phyloP scores from a whole-genome alignment of 768 basidiomycete species.

The Porphyrellus cyaneotinctus region DNA sequence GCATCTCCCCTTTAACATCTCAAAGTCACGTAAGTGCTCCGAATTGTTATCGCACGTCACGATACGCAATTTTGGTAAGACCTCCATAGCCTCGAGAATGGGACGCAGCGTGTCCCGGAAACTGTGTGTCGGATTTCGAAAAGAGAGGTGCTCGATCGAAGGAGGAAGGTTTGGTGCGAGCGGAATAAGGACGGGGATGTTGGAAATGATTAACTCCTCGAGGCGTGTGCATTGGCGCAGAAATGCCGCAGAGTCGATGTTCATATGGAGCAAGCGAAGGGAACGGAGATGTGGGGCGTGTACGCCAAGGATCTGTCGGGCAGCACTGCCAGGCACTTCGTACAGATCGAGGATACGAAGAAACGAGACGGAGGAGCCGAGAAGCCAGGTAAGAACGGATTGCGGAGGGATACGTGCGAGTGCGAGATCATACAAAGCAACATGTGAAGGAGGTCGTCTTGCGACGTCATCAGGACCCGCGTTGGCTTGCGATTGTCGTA shows the following conservation, averaged over 20 bases:
- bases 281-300: slow-evolving; percentile 39
- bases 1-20: slow-evolving; percentile 27
- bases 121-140: slow-evolving; percentile 30
- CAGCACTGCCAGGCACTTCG: slow-evolving; percentile 30
- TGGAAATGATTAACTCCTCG: slow-evolving; percentile 38
- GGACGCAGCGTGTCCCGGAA: slow-evolving; percentile 23
- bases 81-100: slow-evolving; percentile 31
- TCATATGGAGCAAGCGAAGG: slow-evolving; percentile 39
- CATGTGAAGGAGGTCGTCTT: slow-evolving; percentile 9
- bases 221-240: slow-evolving; percentile 36
- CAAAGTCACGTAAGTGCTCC: slow-evolving; percentile 18
- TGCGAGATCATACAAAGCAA: slow-evolving; percentile 39
- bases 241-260: slow-evolving; percentile 29
- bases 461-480: background rate
- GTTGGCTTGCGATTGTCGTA: slow-evolving; percentile 1
- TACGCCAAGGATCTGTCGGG: slow-evolving; percentile 23
- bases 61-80: slow-evolving; percentile 33
- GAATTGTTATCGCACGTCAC: slow-evolving; percentile 35
- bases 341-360: slow-evolving; percentile 41
- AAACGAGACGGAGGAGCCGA: slow-evolving; percentile 31
- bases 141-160: slow-evolving; percentile 39
- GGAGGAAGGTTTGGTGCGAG: slow-evolving; percentile 33
- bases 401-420: slow-evolving; percentile 34
- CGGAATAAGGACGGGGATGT: slow-evolving; percentile 32
- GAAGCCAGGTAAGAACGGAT: slow-evolving; percentile 36